A percentile compares a stretch with the other conserved stretches of the same genome.
Conservation (phyloP, 768 basidiomycete species). For the Daedalea quercina region DNA sequence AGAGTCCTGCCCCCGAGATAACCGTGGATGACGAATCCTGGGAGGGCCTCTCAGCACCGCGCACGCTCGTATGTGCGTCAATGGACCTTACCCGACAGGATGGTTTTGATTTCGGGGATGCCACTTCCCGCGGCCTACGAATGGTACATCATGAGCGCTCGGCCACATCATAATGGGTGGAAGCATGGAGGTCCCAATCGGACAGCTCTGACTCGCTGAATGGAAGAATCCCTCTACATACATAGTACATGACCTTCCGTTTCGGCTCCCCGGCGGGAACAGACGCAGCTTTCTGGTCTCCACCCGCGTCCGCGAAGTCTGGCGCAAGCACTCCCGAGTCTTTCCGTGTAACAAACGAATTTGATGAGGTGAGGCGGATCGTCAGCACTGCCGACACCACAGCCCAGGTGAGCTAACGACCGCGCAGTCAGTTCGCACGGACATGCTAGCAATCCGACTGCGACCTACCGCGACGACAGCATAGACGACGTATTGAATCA, state of each 20-base stretch:
- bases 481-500: constrained; percentile 65
- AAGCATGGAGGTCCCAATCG: too few relatives aligned
- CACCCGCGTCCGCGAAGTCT: constrained; percentile 27
- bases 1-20: constrained; percentile 89
- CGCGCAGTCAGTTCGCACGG: constrained; percentile 37
- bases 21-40: constrained; percentile 94
- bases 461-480: constrained; percentile 68
- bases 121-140: constrained; percentile 86
- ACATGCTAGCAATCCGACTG: constrained; percentile 11
- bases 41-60: constrained; percentile 4
- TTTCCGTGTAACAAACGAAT: constrained; percentile 82
- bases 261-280: constrained; percentile 27
- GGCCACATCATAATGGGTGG: too few relatives aligned
- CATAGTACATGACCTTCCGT: constrained; percentile 80
- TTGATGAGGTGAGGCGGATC: constrained; percentile 80
- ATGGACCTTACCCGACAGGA: constrained; percentile 59
- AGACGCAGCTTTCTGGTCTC: constrained; percentile 17
- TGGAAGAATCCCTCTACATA: constrained; percentile 29
- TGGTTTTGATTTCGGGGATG: constrained; percentile 95
- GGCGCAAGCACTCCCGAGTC: constrained; percentile 70
- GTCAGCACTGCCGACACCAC: constrained; percentile 73
- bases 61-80: constrained; percentile 1
- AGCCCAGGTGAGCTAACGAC: constrained; percentile 50
- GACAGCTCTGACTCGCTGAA: neutral
- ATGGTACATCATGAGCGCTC: neutral